Evolutionary conservation across 192 early-diverging fungal genomes (phyloP), one percentile per base, ranked within the genome.

Genomic region (Bifiguratus adelaidae): DNA sequence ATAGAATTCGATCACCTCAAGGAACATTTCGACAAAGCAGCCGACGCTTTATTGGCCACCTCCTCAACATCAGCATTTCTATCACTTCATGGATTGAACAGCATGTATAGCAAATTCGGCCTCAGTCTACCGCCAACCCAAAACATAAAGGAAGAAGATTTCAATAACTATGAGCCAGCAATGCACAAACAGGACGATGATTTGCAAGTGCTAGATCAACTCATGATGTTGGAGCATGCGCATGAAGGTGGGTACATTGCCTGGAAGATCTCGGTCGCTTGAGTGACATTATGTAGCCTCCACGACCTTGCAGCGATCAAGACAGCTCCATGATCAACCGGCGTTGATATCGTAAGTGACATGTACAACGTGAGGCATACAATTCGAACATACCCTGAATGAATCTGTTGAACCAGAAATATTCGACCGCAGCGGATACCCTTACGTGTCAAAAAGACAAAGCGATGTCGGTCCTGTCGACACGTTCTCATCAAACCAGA

Each of bases 401-500:
- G 18, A 30, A 15, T 16, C 15, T 59, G 52, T 50, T 48, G 1
- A 47, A 55, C 4, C 26, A 48, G 4, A 48, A 56, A 74, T n/a
- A 54, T 85, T 5, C 68, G 76, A 36, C 94, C 94, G 9, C 85
- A 88, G 59, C 81, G 91, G 11, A 78, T 94, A 30, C 83, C 84
- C 36, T 71, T 97, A 26, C 77, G 86, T 26, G 91, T 86, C 49
- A 92, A 92, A 59, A 78, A 82, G 20, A 69, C 85, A 0, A 89
- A 91, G 28, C 76, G 88, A 25, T 97, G 94, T 58, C 76, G 88
- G 28, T 56, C 68, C 3, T 97, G 94, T 70, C 80, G 86, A 28
- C 83, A 92, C 56, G 83, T 93, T 30, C 66, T 97, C 16, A 82
- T 91, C 47, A 94, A 93, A 55, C 91, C 94, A 0, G 90, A 94